Conservation (phyloP, 2,329 filamentous ascomycete species). For the Stemphylium vesicarium region DNA sequence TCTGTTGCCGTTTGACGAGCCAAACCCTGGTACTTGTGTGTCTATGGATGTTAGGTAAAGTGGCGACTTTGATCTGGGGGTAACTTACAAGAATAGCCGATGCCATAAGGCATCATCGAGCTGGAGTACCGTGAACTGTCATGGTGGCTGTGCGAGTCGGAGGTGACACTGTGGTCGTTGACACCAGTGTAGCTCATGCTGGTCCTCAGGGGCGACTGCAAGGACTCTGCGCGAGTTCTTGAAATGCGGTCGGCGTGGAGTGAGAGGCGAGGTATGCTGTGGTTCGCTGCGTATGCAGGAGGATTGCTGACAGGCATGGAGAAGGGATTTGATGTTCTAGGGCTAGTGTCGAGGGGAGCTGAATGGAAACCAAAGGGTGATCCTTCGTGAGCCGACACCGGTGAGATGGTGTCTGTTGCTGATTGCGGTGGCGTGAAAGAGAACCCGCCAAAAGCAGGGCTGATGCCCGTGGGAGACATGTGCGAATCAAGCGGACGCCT, state of each 20-base stretch:
- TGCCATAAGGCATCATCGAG: slow-evolving; percentile 48
- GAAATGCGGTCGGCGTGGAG: slow-evolving; percentile 52
- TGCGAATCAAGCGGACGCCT: slow-evolving; percentile 70
- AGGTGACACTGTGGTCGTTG: slow-evolving; percentile 31
- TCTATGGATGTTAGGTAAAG: slow-evolving; percentile 34
- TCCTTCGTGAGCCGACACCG: slow-evolving; percentile 51
- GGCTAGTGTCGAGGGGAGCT: slow-evolving; percentile 43
- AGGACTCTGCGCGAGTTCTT: slow-evolving; percentile 51
- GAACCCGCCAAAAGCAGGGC: slow-evolving; percentile 70
- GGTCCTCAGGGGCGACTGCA: slow-evolving; percentile 53
- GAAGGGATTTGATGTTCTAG: slow-evolving; percentile 50
- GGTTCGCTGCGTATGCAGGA: slow-evolving; percentile 46
- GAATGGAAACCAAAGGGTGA: slow-evolving; percentile 51
- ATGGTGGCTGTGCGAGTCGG: slow-evolving; percentile 32
- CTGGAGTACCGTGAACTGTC: slow-evolving; percentile 38
- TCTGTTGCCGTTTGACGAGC: slow-evolving; percentile 43
- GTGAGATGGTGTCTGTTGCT: slow-evolving; percentile 55
- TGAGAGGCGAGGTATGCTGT: slow-evolving; percentile 52
- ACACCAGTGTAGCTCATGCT: slow-evolving; percentile 54
- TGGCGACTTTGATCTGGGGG: neutral
- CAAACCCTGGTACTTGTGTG: slow-evolving; percentile 49
- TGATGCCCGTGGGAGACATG: slow-evolving; percentile 70
- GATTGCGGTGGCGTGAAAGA: slow-evolving; percentile 66
- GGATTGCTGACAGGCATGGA: slow-evolving; percentile 43
- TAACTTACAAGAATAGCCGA: slow-evolving; percentile 48